phyloP scores from a whole-genome alignment of 148 eudicot species.

The Gaultheria prostrata region DNA sequence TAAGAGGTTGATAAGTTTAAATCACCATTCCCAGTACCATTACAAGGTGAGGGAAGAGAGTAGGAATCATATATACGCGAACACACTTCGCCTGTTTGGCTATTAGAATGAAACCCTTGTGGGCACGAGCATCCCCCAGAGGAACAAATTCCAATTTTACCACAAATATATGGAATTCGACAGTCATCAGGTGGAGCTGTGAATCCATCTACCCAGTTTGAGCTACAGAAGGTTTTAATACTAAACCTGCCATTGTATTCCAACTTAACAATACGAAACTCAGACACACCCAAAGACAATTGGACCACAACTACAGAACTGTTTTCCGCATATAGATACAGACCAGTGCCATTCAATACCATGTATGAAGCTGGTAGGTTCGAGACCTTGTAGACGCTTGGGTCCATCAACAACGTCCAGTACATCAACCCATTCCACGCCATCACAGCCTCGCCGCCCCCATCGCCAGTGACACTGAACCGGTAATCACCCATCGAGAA shows the following conservation, averaged over 20 bases:
- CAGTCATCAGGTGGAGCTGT: constrained; percentile 49
- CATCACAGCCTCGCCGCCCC: constrained; percentile 38
- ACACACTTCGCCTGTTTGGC: constrained; percentile 28
- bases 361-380: constrained; percentile 41
- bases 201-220: constrained; percentile 30
- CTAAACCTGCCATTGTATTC: constrained; percentile 43
- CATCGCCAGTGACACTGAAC: constrained; percentile 31
- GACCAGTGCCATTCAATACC: constrained; percentile 42
- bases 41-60: constrained; percentile 47
- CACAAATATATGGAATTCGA: constrained; percentile 49
- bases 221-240: constrained; percentile 34
- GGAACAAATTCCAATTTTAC: constrained; percentile 40
- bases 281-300: constrained; percentile 29
- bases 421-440: constrained; percentile 56
- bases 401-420: constrained; percentile 57
- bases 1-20: constrained; percentile 34
- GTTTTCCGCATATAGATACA: constrained; percentile 41
- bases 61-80: constrained; percentile 35
- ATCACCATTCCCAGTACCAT: constrained; percentile 20
- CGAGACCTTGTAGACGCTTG: constrained; percentile 37
- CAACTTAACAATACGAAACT: constrained; percentile 44
- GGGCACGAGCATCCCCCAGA: constrained; percentile 55
- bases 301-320: constrained; percentile 40
- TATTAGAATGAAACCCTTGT: constrained; percentile 27
- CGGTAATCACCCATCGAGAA: constrained; percentile 33